Evolutionary conservation across 371 early-diverging fungal species (phyloP).

Genomic region (Actinomortierella ambigua): DNA sequence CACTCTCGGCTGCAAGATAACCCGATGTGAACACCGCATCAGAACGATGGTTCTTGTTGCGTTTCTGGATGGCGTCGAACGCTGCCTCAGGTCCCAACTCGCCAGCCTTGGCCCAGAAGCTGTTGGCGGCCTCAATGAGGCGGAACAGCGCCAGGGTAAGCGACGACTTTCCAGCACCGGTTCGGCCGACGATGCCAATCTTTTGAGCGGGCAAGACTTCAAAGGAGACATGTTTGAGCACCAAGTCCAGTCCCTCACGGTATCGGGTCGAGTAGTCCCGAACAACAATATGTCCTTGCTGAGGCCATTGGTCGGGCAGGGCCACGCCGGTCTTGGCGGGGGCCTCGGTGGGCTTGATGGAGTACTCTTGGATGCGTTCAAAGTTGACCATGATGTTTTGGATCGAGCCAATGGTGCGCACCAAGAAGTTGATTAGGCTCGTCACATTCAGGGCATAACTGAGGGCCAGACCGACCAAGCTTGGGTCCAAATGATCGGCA

Average conservation of each 20-base stretch:
- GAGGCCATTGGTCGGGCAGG: constrained; percentile 68
- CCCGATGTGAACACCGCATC: no score
- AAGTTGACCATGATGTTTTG: constrained; percentile 68
- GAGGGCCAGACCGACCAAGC: constrained; percentile 69
- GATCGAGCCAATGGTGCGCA: constrained; percentile 65
- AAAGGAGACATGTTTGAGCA: constrained; percentile 68
- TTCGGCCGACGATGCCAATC: constrained; percentile 90
- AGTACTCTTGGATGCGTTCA: constrained; percentile 73
- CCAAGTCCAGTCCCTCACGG: constrained; percentile 64
- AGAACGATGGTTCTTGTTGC: no score
- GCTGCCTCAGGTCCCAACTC: constrained; percentile 4
- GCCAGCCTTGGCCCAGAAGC: constrained; percentile 46
- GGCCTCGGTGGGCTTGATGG: constrained; percentile 60
- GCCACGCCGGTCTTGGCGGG: constrained; percentile 43
- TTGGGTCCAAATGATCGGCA: constrained; percentile 45
- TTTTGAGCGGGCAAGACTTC: constrained; percentile 70
- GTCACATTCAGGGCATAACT: constrained; percentile 76
- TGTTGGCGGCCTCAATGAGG: constrained; percentile 81
- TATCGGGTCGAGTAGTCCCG: constrained; percentile 67
- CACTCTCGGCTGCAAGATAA: no score
- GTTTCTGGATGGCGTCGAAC: no score
- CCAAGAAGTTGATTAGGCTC: constrained; percentile 77
- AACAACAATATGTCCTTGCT: constrained; percentile 68
- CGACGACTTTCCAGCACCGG: constrained; percentile 93
- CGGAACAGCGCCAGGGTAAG: constrained; percentile 90